phyloP scores from a whole-genome alignment of 176 grass and related monocot genomes.

The Oryza meyeriana region DNA sequence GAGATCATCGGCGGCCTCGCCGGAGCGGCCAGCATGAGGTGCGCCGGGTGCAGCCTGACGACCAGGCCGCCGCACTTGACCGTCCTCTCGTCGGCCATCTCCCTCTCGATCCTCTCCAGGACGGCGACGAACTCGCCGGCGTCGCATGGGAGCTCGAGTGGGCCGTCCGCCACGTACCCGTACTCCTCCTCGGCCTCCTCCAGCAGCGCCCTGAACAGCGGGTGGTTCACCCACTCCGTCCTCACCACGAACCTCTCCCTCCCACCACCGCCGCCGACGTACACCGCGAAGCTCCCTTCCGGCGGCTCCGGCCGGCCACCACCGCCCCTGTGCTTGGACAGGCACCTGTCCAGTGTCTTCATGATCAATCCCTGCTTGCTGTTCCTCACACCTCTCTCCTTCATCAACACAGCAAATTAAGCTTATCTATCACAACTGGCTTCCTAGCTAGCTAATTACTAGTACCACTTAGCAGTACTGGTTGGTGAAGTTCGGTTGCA shows the following conservation, averaged over 20 bases:
- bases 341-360: conserved; percentile 45
- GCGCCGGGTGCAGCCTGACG: background rate
- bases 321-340: conserved; percentile 2
- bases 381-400: conserved; percentile 14
- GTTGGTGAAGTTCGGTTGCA: background rate
- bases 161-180: conserved; percentile 29
- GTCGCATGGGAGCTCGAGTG: conserved; percentile 52
- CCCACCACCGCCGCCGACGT: conserved; percentile 37
- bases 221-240: conserved; percentile 56
- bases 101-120: conserved; percentile 42
- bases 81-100: conserved; percentile 8
- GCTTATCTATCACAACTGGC: background rate
- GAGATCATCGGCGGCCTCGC: background rate
- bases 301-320: background rate
- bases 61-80: conserved; percentile 23
- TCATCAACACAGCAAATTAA: background rate
- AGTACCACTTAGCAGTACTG: background rate
- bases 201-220: conserved; percentile 50
- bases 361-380: conserved; percentile 19
- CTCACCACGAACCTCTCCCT: conserved; percentile 52
- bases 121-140: conserved; percentile 29
- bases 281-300: conserved; percentile 45
- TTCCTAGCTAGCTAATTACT: background rate
- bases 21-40: background rate
- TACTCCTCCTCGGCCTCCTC: conserved; percentile 55